Percentiles rank a stretch among this genome's conserved stretches.
These are phyloP conservation scores for Vitis hybrid DNA, from an alignment of 177 flowering plant genomes.

Conservation along the genomic window DNA sequence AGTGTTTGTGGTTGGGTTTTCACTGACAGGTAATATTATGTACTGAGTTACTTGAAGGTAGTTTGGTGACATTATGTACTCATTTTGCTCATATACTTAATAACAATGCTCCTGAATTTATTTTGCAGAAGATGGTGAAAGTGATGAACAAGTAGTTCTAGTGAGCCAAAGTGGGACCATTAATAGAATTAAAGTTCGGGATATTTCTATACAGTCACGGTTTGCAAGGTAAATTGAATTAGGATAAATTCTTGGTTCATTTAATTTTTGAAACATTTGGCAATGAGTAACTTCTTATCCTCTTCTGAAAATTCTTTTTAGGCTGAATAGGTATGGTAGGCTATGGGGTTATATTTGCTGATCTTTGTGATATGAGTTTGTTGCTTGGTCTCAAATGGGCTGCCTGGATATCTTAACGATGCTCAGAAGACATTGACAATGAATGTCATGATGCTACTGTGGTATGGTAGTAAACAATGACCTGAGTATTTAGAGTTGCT, in stretches of 20 bases:
- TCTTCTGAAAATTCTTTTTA: too few relatives aligned
- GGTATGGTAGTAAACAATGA: too few relatives aligned
- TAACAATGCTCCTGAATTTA: conserved; percentile 3
- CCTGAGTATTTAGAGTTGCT: too few relatives aligned
- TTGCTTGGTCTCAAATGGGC: too few relatives aligned
- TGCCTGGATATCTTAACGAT: too few relatives aligned
- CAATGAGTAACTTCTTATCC: too few relatives aligned
- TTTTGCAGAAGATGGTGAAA: conserved; percentile 81
- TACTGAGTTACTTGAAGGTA: background rate
- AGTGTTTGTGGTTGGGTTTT: conserved; percentile 84
- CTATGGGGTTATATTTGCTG: too few relatives aligned
- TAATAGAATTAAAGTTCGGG: conserved; percentile 91
- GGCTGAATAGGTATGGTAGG: too few relatives aligned
- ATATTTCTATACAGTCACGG: conserved; percentile 88
- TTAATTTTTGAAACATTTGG: too few relatives aligned
- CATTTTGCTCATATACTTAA: background rate
- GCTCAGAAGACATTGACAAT: too few relatives aligned
- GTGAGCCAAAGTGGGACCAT: conserved; percentile 97
- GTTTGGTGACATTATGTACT: background rate
- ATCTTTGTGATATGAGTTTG: too few relatives aligned
- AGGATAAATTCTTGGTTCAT: background rate
- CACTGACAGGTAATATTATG: conserved; percentile 54
- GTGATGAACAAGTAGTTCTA: conserved; percentile 92
- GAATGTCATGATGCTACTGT: too few relatives aligned
- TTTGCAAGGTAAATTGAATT: conserved; percentile 61